Conservation (phyloP, 495 filamentous ascomycete genomes). For the Achaetomiella virescens region DNA sequence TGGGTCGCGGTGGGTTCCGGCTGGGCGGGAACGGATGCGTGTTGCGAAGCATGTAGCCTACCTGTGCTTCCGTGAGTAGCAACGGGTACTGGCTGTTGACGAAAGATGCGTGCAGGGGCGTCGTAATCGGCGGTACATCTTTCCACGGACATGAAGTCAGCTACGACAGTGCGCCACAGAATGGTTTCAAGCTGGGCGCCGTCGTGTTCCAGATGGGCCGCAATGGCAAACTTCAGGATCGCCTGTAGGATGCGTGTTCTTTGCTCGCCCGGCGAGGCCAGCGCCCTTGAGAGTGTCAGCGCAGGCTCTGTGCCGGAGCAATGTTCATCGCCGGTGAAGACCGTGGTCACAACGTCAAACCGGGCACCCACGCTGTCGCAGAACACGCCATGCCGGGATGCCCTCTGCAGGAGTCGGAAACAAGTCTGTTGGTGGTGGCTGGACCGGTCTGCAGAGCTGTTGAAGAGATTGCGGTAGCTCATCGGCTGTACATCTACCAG, state of each 20-base stretch:
- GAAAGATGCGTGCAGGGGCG: too few species aligned
- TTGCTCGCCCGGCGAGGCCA: background rate
- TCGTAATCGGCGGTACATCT: too few species aligned
- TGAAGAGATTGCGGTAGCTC: background rate
- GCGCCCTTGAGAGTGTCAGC: background rate
- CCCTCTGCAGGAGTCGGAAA: background rate
- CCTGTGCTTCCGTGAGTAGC: too few species aligned
- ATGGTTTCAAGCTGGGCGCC: background rate
- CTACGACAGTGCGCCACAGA: background rate
- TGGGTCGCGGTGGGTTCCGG: too few species aligned
- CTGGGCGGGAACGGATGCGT: too few species aligned
- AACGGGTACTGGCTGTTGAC: too few species aligned
- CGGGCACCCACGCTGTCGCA: background rate
- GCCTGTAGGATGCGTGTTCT: background rate
- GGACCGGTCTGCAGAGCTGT: background rate
- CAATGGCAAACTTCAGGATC: background rate
- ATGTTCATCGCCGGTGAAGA: background rate
- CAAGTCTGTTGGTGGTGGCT: background rate
- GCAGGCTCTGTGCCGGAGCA: too few species aligned
- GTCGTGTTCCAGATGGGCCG: background rate
- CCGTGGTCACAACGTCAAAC: background rate
- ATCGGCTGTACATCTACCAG: background rate
- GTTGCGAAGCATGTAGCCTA: too few species aligned
- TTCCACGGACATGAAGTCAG: background rate
- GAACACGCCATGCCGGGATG: background rate